phyloP scores from a whole-genome alignment of 2,329 filamentous ascomycete species.

The Aureobasidium melanogenum region DNA sequence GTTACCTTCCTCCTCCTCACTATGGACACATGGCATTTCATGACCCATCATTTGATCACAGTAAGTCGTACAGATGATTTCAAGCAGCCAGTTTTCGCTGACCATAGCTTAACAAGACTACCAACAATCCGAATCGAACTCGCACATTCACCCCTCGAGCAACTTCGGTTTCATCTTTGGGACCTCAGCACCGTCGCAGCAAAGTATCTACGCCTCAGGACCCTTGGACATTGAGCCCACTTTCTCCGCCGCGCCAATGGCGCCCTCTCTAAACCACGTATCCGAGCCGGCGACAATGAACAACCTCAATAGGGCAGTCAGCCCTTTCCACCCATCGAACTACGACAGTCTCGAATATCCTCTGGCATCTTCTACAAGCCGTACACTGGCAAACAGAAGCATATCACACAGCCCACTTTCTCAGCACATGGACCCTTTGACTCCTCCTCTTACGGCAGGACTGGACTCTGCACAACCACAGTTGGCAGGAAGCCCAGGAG shows the following conservation, averaged over 20 bases:
- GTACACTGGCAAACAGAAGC: slow-evolving; percentile 25
- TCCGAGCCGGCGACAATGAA: not conserved
- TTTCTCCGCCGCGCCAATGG: not conserved
- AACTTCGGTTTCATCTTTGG: slow-evolving; percentile 5
- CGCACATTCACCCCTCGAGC: not conserved
- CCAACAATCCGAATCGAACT: not conserved
- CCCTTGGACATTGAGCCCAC: slow-evolving; percentile 2
- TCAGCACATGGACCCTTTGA: slow-evolving; percentile 18
- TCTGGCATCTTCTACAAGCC: slow-evolving; percentile 15
- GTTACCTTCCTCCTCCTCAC: slow-evolving; percentile 27
- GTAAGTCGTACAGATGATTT: slow-evolving; percentile 18
- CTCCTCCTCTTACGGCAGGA: slow-evolving; percentile 12
- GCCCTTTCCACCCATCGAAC: slow-evolving; percentile 6
- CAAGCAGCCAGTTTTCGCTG: not conserved
- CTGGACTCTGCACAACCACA: not conserved
- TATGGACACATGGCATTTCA: slow-evolving; percentile 21
- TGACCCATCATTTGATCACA: slow-evolving; percentile 21
- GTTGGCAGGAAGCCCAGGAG: not conserved
- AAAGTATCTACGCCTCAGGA: slow-evolving; percentile 4
- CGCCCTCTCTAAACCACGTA: slow-evolving; percentile 1
- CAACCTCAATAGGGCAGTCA: slow-evolving; percentile 6
- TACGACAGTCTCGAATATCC: slow-evolving; percentile 20
- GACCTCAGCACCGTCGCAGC: slow-evolving; percentile 1
- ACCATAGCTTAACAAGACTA: not conserved
- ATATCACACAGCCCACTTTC: slow-evolving; percentile 26